Conservation (phyloP, 1,284 basidiomycete species). For the Pterula multifida region DNA sequence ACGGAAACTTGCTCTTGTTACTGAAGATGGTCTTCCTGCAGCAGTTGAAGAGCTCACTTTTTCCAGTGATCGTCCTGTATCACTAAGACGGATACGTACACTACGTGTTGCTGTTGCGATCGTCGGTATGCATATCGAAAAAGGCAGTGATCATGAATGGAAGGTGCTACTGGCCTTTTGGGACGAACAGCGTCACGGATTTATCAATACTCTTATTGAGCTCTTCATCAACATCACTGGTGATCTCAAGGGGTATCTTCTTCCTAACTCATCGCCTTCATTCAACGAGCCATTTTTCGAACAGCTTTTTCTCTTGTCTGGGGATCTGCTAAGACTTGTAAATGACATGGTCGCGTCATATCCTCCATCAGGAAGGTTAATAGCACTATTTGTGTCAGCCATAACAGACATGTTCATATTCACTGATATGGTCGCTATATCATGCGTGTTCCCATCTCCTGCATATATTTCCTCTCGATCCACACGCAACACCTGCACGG, state of each 20-base stretch:
- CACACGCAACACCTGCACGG: slow-evolving; percentile 36
- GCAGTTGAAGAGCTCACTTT: slow-evolving; percentile 49
- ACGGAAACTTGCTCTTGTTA: slow-evolving; percentile 46
- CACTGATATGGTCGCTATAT: slow-evolving; percentile 32
- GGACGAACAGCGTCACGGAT: slow-evolving; percentile 41
- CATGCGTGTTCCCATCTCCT: slow-evolving; percentile 26
- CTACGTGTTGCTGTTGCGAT: slow-evolving; percentile 52
- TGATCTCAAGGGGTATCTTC: slow-evolving; percentile 34
- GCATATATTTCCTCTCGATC: slow-evolving; percentile 29
- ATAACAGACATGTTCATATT: slow-evolving; percentile 45
- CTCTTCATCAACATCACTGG: slow-evolving; percentile 32
- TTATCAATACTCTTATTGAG: slow-evolving; percentile 43
- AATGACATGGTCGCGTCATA: slow-evolving; percentile 31
- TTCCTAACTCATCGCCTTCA: slow-evolving; percentile 14
- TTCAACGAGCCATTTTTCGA: slow-evolving; percentile 31
- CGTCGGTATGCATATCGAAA: slow-evolving; percentile 35
- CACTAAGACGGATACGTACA: slow-evolving; percentile 36
- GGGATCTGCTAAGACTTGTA: slow-evolving; percentile 43
- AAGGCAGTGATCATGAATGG: slow-evolving; percentile 38
- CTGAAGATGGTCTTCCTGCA: slow-evolving; percentile 50
- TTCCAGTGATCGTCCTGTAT: slow-evolving; percentile 35
- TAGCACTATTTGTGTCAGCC: slow-evolving; percentile 19
- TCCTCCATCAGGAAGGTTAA: slow-evolving; percentile 34
- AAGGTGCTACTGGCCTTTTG: slow-evolving; percentile 43
- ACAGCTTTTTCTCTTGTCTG: slow-evolving; percentile 39